Conservation (phyloP, 2,329 filamentous ascomycete species). For the Aspergillus pseudoviridinutans region DNA sequence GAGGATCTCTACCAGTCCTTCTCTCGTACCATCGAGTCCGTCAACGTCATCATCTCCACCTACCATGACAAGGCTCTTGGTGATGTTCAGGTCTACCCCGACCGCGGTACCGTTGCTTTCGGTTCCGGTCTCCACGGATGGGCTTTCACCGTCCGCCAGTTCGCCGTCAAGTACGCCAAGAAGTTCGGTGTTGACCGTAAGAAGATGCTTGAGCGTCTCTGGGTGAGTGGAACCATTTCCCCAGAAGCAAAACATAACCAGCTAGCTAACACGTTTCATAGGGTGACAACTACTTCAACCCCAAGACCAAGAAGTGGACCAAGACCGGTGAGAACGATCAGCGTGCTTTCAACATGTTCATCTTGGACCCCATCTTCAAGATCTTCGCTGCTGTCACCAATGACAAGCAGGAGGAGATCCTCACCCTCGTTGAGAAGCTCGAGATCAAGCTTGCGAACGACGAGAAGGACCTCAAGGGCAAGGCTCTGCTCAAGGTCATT, state of each 20-base stretch:
- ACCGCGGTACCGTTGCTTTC: constrained; percentile 97
- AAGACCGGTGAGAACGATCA: constrained; percentile 85
- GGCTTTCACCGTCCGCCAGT: constrained; percentile 99
- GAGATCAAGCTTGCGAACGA: constrained; percentile 83
- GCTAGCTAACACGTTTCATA: constrained; percentile 19
- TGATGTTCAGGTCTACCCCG: constrained; percentile 97
- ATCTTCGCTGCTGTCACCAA: constrained; percentile 97
- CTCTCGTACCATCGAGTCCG: constrained; percentile 98
- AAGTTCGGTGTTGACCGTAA: constrained; percentile 99
- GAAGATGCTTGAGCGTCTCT: constrained; percentile 99
- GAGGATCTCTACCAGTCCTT: constrained; percentile 99
- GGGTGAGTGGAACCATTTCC: constrained; percentile 57
- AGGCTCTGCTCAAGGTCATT: constrained; percentile 94
- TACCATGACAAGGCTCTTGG: constrained; percentile 96
- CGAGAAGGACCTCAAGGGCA: constrained; percentile 93
- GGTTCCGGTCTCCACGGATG: constrained; percentile 99
- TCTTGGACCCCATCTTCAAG: constrained; percentile 99
- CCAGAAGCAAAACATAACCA: too few species aligned
- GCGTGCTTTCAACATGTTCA: constrained; percentile 99
- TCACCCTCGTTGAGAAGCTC: constrained; percentile 83
- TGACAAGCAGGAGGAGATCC: constrained; percentile 93
- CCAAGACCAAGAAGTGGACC: constrained; percentile 99
- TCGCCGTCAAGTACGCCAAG: constrained; percentile 94
- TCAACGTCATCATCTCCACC: constrained; percentile 99
- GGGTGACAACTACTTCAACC: constrained; percentile 99